Evolutionary conservation across 352 stramenopile genomes (phyloP), one percentile per base, ranked within the genome.

Genomic region (Globisporangium spinosum): DNA sequence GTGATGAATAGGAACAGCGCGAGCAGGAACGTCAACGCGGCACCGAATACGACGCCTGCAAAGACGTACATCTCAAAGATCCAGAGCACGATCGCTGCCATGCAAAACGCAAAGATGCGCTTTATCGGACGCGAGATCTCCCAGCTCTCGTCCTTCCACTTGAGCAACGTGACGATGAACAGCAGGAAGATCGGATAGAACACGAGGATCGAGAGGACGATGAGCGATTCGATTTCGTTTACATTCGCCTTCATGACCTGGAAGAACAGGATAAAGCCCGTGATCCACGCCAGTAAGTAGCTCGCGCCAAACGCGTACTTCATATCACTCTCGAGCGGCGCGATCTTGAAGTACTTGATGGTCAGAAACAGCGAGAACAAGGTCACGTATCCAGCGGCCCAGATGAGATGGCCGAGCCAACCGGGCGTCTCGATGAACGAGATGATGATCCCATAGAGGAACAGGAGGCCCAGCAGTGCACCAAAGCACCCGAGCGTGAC

Each of bases 1-100:
- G 80, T 76, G 66, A 90, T 71, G 47, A 95, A 87, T 22, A 94
- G 56, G 38, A 93, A 91, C 3, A 93, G 72, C 9, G 70, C 67
- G 22, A 82, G 59, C 23, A 93, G 53, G 38, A 94, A 85, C 0
- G 83, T 85, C 22, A 95, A 70, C 12, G 84, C 63, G 0, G 73
- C 75, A 5, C 89, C 89, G 5, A 91, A 70, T 0, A 80, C 66
- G 8, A 90, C 65, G 32, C 78, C 78, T 0, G 71, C 79, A 34
- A 82, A 96, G 23, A 94, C 64, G 60, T 90, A 95, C 73, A 94
- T 87, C 68, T 94, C 83, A 32, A 90, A 79, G 54, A 94, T 82
- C 77, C 84, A 91, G 2, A 95, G n/a, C 38, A 71, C 62, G 62
- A 89, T 78, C 8, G 72, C 66, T 2, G 53, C 67, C 13, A 69